These are phyloP conservation scores for Pseudomonodictys pantanalensis DNA, from an alignment of 495 filamentous ascomycete genomes.

Conservation along the genomic window DNA sequence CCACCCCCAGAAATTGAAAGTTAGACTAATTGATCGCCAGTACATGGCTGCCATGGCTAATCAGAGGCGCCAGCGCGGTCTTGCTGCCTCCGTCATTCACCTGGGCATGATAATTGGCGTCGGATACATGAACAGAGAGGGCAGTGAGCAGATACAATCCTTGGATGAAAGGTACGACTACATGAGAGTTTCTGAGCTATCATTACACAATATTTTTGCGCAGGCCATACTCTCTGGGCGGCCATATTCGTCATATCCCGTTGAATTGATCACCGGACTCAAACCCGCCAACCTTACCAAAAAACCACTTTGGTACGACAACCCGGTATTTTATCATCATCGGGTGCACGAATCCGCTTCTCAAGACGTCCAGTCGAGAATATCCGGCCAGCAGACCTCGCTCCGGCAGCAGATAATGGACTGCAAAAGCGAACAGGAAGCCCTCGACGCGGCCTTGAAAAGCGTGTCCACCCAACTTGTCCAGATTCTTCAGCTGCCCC, in stretches of 20 bases:
- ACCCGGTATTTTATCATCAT: neutral
- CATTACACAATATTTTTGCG: constrained; percentile 58
- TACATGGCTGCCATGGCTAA: neutral
- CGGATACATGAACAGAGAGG: neutral
- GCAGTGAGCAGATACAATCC: neutral
- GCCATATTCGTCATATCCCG: constrained; percentile 9
- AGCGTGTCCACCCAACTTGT: neutral
- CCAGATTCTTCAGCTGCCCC: neutral
- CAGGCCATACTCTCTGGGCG: constrained; percentile 52
- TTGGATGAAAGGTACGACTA: neutral
- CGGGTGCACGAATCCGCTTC: neutral
- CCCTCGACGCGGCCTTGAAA: neutral
- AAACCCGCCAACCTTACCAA: neutral
- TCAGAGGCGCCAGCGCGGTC: neutral
- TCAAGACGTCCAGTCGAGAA: neutral
- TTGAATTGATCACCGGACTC: constrained; percentile 1
- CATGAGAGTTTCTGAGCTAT: constrained; percentile 51
- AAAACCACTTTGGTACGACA: neutral
- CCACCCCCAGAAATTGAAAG: too few relatives aligned
- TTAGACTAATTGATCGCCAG: too few relatives aligned
- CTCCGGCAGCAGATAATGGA: neutral
- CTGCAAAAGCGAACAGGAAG: neutral
- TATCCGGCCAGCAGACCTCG: too few relatives aligned
- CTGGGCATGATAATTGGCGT: neutral
- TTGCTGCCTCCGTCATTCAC: constrained; percentile 1